phyloP scores from a whole-genome alignment of 2,329 filamentous ascomycete species.

The Penicillium polonicum region DNA sequence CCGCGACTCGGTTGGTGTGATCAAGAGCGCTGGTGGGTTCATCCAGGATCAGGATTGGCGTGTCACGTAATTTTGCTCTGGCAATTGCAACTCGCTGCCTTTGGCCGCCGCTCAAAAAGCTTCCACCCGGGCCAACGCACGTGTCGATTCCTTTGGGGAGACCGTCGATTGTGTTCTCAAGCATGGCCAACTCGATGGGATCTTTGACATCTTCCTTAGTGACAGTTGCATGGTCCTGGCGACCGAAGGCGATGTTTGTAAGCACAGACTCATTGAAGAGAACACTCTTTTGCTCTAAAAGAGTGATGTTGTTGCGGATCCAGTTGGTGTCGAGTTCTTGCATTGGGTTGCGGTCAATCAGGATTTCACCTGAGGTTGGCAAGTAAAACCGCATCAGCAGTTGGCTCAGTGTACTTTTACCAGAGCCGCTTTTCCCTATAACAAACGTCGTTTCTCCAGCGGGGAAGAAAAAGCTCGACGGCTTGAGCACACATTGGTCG shows the following conservation, averaged over 20 bases:
- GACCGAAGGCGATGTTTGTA: conserved; percentile 75
- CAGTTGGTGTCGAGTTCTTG: conserved; percentile 64
- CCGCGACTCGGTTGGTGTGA: conserved; percentile 61
- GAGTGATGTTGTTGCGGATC: conserved; percentile 72
- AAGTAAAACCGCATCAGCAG: conserved; percentile 77
- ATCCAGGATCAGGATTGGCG: conserved; percentile 79
- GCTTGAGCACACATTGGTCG: conserved; percentile 57
- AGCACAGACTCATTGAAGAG: conserved; percentile 80
- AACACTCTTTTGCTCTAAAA: conserved; percentile 78
- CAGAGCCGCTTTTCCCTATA: conserved; percentile 82
- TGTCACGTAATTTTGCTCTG: conserved; percentile 71
- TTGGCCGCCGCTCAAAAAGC: conserved; percentile 78
- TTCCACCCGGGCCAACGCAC: conserved; percentile 66
- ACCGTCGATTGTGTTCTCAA: conserved; percentile 64
- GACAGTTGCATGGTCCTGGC: conserved; percentile 49
- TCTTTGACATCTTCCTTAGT: conserved; percentile 56
- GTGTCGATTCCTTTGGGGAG: conserved; percentile 73
- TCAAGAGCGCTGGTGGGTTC: conserved; percentile 87
- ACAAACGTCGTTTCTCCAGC: conserved; percentile 74
- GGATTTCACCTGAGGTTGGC: conserved; percentile 62
- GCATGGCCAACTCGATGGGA: conserved; percentile 65
- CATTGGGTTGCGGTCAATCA: conserved; percentile 65
- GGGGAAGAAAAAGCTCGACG: conserved; percentile 67
- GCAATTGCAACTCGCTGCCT: conserved; percentile 79
- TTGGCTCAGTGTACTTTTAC: conserved; percentile 85